Evolutionary conservation across 805 yeast genomes (phyloP).

Genomic region (Nakazawaea ambrosiae): DNA sequence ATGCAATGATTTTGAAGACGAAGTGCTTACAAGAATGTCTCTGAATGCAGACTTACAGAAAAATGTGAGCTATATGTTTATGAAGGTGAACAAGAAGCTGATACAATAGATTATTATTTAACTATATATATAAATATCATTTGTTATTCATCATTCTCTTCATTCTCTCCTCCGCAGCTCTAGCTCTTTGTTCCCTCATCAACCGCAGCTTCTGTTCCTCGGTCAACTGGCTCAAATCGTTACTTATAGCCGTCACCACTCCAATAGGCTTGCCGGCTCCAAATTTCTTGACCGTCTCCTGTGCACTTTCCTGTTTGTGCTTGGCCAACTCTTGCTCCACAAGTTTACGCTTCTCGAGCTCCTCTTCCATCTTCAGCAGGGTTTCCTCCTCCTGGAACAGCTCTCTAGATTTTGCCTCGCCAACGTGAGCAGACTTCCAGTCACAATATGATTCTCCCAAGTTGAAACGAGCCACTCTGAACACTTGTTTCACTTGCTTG

Average conservation of each 20-base stretch:
- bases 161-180: constrained; percentile 92
- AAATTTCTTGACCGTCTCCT: constrained; percentile 18
- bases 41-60: constrained; percentile 17
- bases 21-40: constrained; percentile 23
- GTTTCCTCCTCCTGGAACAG: constrained; percentile 39
- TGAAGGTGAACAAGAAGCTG: constrained; percentile 24
- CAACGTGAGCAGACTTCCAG: constrained; percentile 67
- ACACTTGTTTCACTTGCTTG: constrained; percentile 39
- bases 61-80: constrained; percentile 33
- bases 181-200: constrained; percentile 91
- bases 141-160: constrained; percentile 19
- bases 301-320: constrained; percentile 32
- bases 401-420: constrained; percentile 50
- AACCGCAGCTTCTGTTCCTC: constrained; percentile 64
- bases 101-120: not conserved
- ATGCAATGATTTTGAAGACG: constrained; percentile 22
- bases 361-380: constrained; percentile 29
- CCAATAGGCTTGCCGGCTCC: constrained; percentile 30
- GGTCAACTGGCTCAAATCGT: constrained; percentile 23
- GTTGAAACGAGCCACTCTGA: constrained; percentile 59
- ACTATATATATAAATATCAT: not conserved
- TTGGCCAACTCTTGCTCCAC: constrained; percentile 37
- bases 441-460: constrained; percentile 66
- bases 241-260: constrained; percentile 16
- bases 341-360: constrained; percentile 29